phyloP scores from a whole-genome alignment of 192 early-diverging fungal genomes.

The Entomortierella parvispora region DNA sequence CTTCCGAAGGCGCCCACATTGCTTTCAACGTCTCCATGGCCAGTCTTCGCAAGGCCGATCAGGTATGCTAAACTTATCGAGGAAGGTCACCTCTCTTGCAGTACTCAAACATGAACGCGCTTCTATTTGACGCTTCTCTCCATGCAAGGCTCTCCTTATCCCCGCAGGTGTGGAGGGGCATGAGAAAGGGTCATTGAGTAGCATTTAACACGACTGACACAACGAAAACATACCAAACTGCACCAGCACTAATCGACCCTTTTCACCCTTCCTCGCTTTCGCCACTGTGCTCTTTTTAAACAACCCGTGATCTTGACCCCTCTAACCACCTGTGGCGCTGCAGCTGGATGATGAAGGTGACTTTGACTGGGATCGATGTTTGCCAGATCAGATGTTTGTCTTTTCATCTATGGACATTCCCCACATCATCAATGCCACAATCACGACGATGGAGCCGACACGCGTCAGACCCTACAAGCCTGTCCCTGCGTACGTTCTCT shows the following conservation, averaged over 20 bases:
- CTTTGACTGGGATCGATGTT: constrained; percentile 85
- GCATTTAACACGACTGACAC: too few species aligned
- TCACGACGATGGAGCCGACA: constrained; percentile 70
- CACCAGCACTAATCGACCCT: background rate
- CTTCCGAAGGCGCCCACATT: constrained; percentile 31
- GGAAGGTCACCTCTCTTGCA: too few species aligned
- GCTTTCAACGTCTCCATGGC: constrained; percentile 24
- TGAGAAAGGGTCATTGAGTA: too few species aligned
- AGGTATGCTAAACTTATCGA: constrained; percentile 2
- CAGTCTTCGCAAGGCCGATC: constrained; percentile 17
- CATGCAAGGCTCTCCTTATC: too few species aligned
- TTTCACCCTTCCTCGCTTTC: background rate
- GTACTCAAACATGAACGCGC: too few species aligned
- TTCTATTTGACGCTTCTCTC: too few species aligned
- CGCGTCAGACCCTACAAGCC: constrained; percentile 66
- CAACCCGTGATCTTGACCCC: too few species aligned
- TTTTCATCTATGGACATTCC: constrained; percentile 78
- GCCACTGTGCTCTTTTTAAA: background rate
- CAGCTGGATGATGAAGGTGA: constrained; percentile 31
- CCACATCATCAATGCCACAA: constrained; percentile 74
- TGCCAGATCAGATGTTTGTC: constrained; percentile 94
- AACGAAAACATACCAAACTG: too few species aligned
- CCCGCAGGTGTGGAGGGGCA: too few species aligned
- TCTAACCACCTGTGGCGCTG: background rate
- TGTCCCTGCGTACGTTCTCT: constrained; percentile 87